A percentile compares a stretch with the other conserved stretches of the same genome.
Evolutionary conservation across 352 stramenopile genomes (phyloP).

Genomic region (Phytophthora citrophthora): DNA sequence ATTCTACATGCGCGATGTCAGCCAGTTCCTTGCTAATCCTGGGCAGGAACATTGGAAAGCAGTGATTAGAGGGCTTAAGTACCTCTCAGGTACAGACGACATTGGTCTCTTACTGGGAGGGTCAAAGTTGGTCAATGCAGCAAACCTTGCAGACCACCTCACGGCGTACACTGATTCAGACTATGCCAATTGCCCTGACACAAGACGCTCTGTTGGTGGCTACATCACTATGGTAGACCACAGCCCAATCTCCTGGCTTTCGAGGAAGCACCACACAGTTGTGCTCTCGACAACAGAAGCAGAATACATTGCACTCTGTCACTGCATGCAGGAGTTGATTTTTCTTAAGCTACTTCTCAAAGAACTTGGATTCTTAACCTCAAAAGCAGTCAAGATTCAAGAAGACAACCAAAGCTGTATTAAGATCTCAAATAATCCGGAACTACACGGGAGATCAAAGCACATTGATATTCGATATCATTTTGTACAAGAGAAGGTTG

Average conservation of each 20-base stretch:
- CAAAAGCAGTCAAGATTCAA: background rate
- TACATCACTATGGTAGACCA: no score
- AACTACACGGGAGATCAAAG: background rate
- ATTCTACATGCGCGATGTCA: no score
- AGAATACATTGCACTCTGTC: constrained; percentile 26
- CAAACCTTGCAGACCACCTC: no score
- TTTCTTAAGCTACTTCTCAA: background rate
- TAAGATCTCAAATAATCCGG: background rate
- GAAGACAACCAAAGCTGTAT: background rate
- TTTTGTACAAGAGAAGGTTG: background rate
- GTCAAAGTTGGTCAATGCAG: no score
- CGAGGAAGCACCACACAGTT: constrained; percentile 17
- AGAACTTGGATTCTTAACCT: background rate
- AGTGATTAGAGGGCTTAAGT: no score
- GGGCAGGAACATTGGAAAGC: no score
- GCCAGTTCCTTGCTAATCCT: no score
- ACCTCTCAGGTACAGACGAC: no score
- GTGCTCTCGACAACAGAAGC: constrained; percentile 33
- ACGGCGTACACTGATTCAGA: no score
- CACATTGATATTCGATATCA: background rate
- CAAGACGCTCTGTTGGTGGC: no score
- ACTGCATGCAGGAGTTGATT: constrained; percentile 20
- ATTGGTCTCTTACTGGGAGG: no score
- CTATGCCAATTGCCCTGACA: no score
- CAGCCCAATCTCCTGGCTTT: background rate